Evolutionary conservation across 441 rosid genomes (phyloP), one percentile per base, ranked within the genome.

Genomic region (Theobroma grandiflorum): DNA sequence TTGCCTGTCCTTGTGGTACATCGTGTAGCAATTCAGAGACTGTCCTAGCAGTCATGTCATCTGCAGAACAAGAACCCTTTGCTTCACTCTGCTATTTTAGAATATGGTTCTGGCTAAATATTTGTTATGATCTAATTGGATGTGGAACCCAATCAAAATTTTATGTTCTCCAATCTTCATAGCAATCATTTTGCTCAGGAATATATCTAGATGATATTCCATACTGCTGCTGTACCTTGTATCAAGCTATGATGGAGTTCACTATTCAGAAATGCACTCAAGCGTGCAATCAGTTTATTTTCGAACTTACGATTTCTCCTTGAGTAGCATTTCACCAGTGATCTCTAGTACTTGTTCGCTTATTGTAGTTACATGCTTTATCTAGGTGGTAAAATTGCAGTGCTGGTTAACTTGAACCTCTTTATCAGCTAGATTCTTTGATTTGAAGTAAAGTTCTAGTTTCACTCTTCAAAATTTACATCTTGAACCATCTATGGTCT

Each of bases 371-470:
- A 26, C 26, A 43, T 61, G 38, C 69, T 42, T 9, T 18, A 18
- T 65, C 70, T 62, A 75, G 42, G 14, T 61, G 22, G 78, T 61
- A 61, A 40, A 59, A 11, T 75, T 26, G 57, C 38, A 31, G 10
- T 6, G 5, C 45, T 72, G 55, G 55, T 58, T 26, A 37, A 53
- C 33, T 59, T 42, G 55, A 74, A 74, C 40, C 53, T 57, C 4
- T 33, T 72, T 59, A 26, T 74, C 20, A 8, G 33, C 9, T 22
- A 26, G 35, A 59, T 26, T 14, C n/a, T 62, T 62, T 62, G 42
- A 62, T 59, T 75, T 59, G 66, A 45, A 45, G 38, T 33, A 52
- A 72, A 52, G 62, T 37, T 53, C 47, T 14, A 49, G 75, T 71
- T 71, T 35, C 75, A 33, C 61, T 8, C 20, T 33, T 50, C 37